Evolutionary conservation across 768 basidiomycete genomes (phyloP).

Genomic region (Leccinum olivaceopallidum): DNA sequence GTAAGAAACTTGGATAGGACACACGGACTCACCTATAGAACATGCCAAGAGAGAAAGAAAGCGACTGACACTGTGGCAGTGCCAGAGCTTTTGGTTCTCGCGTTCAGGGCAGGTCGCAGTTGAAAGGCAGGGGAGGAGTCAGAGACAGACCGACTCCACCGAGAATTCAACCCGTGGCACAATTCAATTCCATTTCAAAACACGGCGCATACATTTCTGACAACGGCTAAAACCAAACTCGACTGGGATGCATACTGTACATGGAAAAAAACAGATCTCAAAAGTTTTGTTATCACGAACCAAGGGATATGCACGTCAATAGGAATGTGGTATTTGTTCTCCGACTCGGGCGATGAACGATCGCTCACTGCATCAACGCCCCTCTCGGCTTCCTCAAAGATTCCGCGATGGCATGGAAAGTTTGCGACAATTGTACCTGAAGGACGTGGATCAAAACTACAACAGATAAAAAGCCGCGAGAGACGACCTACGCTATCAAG

Average conservation of each 20-base stretch:
- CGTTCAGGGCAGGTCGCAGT: no score
- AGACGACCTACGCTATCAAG: constrained; percentile 44
- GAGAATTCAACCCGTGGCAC: no score
- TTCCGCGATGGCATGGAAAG: constrained; percentile 58
- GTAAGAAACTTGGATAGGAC: background rate
- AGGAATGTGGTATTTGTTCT: background rate
- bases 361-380: constrained; percentile 38
- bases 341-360: background rate
- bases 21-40: background rate
- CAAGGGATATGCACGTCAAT: background rate
- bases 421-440: constrained; percentile 51
- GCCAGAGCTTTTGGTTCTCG: background rate
- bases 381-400: constrained; percentile 55
- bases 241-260: background rate
- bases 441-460: background rate
- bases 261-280: background rate
- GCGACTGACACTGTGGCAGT: background rate
- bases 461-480: background rate
- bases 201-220: background rate
- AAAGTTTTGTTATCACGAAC: background rate
- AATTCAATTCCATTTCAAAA: background rate
- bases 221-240: background rate
- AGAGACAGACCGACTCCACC: no score
- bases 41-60: no score
- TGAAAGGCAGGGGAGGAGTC: no score